Conservation (phyloP, 2,329 filamentous ascomycete genomes). For the Harringtonia lauricola region DNA sequence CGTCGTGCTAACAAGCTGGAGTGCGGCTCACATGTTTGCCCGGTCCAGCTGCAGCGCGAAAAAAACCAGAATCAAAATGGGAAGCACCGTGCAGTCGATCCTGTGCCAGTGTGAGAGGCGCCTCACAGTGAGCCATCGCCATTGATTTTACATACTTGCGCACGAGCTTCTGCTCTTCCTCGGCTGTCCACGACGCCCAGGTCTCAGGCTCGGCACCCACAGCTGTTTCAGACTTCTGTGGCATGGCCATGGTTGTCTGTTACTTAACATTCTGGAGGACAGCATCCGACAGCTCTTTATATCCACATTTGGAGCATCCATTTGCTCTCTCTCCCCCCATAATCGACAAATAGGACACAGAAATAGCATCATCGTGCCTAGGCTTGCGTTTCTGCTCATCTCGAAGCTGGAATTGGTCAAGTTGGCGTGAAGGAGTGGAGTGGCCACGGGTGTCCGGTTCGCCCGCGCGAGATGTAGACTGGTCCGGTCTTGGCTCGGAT, state of each 20-base stretch:
- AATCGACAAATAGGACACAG: too few relatives aligned
- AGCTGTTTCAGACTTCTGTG: not conserved
- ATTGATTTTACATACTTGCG: too few relatives aligned
- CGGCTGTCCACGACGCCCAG: conserved; percentile 4
- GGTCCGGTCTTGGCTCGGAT: too few relatives aligned
- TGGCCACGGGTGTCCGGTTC: not conserved
- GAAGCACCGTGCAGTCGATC: conserved; percentile 30
- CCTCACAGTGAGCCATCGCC: too few relatives aligned
- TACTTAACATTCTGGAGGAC: too few relatives aligned
- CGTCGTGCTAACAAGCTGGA: too few relatives aligned
- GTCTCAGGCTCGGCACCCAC: not conserved
- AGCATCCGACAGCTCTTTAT: not conserved
- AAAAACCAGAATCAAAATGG: conserved; percentile 28
- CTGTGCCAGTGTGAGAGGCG: too few relatives aligned
- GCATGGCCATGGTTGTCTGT: not conserved
- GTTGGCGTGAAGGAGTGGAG: too few relatives aligned
- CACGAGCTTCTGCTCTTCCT: conserved; percentile 3
- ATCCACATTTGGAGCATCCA: not conserved
- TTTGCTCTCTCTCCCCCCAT: too few relatives aligned
- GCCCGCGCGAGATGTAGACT: conserved; percentile 4
- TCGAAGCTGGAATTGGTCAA: too few relatives aligned
- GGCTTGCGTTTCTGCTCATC: too few relatives aligned
- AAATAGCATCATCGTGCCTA: conserved; percentile 4
- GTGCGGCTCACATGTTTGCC: conserved; percentile 20
- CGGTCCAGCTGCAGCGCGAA: conserved; percentile 30